These are phyloP conservation scores for Haberlea rhodopensis DNA, from an alignment of 257 asterid species.

Conservation along the genomic window DNA sequence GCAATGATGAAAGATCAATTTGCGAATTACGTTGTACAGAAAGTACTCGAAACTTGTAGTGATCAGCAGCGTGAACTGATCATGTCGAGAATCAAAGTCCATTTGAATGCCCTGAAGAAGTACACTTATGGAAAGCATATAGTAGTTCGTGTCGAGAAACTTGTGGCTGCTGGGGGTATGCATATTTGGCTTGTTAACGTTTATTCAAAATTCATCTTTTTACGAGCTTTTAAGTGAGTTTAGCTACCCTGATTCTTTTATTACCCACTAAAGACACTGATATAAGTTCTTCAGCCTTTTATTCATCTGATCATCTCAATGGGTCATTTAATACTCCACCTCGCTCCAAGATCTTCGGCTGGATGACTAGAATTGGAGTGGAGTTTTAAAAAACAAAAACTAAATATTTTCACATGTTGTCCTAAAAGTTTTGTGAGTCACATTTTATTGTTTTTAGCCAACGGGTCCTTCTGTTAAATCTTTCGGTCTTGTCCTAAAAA, in stretches of 20 bases:
- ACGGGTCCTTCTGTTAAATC: too few species aligned
- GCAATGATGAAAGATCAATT: conserved; percentile 91
- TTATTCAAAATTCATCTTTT: not conserved
- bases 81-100: conserved; percentile 70
- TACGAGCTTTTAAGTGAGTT: not conserved
- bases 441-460: too few species aligned
- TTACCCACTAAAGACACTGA: not conserved
- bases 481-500: too few species aligned
- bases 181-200: not conserved
- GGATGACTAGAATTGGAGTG: too few species aligned
- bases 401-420: too few species aligned
- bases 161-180: conserved; percentile 80
- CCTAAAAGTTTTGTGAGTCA: too few species aligned
- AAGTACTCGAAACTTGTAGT: conserved; percentile 81
- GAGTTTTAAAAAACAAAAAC: too few species aligned
- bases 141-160: conserved; percentile 84
- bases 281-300: not conserved
- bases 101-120: conserved; percentile 77
- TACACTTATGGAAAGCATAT: conserved; percentile 82
- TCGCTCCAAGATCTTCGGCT: too few species aligned
- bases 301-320: not conserved
- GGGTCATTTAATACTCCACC: too few species aligned
- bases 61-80: conserved; percentile 78
- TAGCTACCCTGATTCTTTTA: not conserved
- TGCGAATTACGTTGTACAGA: conserved; percentile 82